phyloP scores from a whole-genome alignment of 2,329 filamentous ascomycete species.

The Talaromyces sp. region DNA sequence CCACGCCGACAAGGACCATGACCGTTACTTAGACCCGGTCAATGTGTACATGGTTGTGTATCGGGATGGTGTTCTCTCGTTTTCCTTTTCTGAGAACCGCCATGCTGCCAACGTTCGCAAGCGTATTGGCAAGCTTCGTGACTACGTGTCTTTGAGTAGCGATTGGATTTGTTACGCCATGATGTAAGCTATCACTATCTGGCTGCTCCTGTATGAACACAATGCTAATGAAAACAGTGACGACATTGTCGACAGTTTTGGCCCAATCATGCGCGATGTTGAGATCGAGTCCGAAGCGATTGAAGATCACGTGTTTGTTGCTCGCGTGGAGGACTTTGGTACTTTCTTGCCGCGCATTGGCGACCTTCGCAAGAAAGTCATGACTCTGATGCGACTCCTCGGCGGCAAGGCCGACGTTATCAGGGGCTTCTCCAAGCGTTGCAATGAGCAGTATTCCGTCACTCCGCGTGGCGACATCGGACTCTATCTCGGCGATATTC shows the following conservation, averaged over 20 bases:
- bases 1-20: conserved; percentile 73
- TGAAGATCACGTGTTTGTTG: conserved; percentile 92
- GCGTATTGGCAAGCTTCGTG: conserved; percentile 87
- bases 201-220: background rate
- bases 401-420: conserved; percentile 99
- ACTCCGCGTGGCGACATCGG: conserved; percentile 96
- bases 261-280: conserved; percentile 80
- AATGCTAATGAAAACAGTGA: conserved; percentile 56
- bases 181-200: conserved; percentile 61
- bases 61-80: conserved; percentile 89
- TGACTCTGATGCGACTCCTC: conserved; percentile 86
- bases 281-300: conserved; percentile 89
- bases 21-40: conserved; percentile 86
- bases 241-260: conserved; percentile 95
- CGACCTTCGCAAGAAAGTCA: conserved; percentile 87
- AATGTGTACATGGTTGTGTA: conserved; percentile 98
- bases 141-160: conserved; percentile 89
- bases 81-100: conserved; percentile 84
- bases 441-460: conserved; percentile 95
- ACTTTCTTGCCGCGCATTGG: conserved; percentile 85
- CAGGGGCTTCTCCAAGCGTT: conserved; percentile 95
- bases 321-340: conserved; percentile 84
- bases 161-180: conserved; percentile 99
- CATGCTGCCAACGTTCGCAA: conserved; percentile 87
- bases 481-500: conserved; percentile 93